Evolutionary conservation across 805 yeast species (phyloP).

Genomic region (Cyberlindnera sargentensis): DNA sequence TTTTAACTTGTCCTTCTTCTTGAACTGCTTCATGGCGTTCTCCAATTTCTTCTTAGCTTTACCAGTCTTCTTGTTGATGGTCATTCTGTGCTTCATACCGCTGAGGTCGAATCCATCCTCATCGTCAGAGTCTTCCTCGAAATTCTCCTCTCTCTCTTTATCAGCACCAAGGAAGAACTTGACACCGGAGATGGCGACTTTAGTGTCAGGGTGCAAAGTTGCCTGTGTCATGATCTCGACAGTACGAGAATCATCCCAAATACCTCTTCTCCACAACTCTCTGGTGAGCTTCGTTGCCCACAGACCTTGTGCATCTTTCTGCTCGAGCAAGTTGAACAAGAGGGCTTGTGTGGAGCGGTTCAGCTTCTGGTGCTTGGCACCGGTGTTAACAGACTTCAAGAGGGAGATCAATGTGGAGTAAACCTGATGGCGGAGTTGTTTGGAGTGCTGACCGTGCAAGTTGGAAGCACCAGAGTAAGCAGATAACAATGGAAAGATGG

Average conservation of each 20-base stretch:
- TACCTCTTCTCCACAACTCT: constrained; percentile 95
- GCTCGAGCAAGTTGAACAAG: constrained; percentile 76
- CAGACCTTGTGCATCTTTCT: constrained; percentile 75
- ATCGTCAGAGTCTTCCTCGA: constrained; percentile 57
- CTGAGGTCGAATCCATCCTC: constrained; percentile 73
- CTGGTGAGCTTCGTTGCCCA: constrained; percentile 96
- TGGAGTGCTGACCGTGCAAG: constrained; percentile 55
- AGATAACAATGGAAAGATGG: constrained; percentile 77
- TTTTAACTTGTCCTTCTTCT: constrained; percentile 55
- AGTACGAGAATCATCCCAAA: constrained; percentile 96
- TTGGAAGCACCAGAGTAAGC: constrained; percentile 51
- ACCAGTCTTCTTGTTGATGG: constrained; percentile 73
- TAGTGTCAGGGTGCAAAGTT: constrained; percentile 76
- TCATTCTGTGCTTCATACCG: constrained; percentile 72
- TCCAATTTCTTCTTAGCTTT: constrained; percentile 79
- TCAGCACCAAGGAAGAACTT: constrained; percentile 93
- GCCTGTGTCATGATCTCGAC: constrained; percentile 98
- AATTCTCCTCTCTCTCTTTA: constrained; percentile 80
- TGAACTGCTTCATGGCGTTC: constrained; percentile 58
- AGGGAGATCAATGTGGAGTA: constrained; percentile 73
- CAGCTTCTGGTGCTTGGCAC: constrained; percentile 83
- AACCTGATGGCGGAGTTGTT: constrained; percentile 74
- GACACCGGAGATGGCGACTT: constrained; percentile 86
- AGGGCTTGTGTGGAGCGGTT: constrained; percentile 89
- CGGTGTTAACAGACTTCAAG: constrained; percentile 76